Conservation (phyloP, 352 stramenopile species). For the Globisporangium nagaii region DNA sequence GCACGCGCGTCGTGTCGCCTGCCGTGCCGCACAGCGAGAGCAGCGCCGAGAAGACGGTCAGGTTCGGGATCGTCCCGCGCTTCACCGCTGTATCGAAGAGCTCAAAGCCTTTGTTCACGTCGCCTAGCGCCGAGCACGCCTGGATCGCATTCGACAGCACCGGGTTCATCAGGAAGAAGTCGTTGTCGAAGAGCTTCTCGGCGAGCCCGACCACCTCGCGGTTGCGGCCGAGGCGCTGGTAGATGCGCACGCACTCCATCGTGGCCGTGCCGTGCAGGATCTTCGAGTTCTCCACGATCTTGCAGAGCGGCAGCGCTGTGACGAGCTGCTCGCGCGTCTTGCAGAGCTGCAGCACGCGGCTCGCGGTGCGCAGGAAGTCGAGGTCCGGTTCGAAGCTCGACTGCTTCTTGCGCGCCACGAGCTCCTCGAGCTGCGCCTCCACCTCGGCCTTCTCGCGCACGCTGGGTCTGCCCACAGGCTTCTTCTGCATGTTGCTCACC, state of each 20-base stretch:
- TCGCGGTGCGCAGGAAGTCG: slow-evolving; percentile 44
- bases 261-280: slow-evolving; percentile 33
- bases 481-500: slow-evolving; percentile 9
- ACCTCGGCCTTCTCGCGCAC: slow-evolving; percentile 11
- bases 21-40: slow-evolving; percentile 40
- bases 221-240: slow-evolving; percentile 45
- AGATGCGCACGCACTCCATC: slow-evolving; percentile 62
- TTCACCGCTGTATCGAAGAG: slow-evolving; percentile 50
- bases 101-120: slow-evolving; percentile 50
- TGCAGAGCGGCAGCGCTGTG: slow-evolving; percentile 52
- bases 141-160: slow-evolving; percentile 58
- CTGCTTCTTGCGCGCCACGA: slow-evolving; percentile 29
- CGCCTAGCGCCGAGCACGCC: slow-evolving; percentile 38
- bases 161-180: slow-evolving; percentile 64
- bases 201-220: slow-evolving; percentile 42
- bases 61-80: slow-evolving; percentile 62
- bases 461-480: slow-evolving; percentile 4
- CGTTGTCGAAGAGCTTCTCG: slow-evolving; percentile 42
- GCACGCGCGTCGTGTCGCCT: slow-evolving; percentile 43
- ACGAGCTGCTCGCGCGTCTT: slow-evolving; percentile 46
- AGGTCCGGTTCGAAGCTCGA: slow-evolving; percentile 28
- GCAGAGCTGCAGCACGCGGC: slow-evolving; percentile 39
- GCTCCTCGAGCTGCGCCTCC: slow-evolving; percentile 28
- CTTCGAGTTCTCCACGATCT: slow-evolving; percentile 30
- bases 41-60: slow-evolving; percentile 56